phyloP scores from a whole-genome alignment of 148 eudicot genomes.

The Vaccinium macrocarpon region DNA sequence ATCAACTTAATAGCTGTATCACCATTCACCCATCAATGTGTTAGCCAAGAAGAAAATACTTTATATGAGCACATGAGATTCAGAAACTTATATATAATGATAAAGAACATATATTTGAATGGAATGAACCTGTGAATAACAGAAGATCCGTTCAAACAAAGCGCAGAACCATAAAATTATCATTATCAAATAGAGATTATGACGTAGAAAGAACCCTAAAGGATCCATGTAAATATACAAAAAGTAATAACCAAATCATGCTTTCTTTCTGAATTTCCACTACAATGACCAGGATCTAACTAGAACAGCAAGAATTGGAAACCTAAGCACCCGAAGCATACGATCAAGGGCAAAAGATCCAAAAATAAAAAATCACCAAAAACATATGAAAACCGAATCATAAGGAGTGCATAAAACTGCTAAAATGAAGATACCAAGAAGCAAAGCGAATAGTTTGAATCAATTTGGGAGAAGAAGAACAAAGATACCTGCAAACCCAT shows the following conservation, averaged over 20 bases:
- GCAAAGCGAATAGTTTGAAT: not conserved
- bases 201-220: not conserved
- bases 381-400: not conserved
- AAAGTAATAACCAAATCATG: not conserved
- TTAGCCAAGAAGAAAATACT: not conserved
- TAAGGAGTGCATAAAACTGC: not conserved
- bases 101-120: not conserved
- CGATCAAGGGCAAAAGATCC: not conserved
- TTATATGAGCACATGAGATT: not conserved
- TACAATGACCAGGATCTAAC: not conserved
- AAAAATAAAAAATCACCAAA: not conserved
- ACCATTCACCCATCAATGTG: not conserved
- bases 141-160: not conserved
- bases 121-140: not conserved
- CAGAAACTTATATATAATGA: not conserved
- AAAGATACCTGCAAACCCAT: constrained; percentile 14
- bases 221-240: not conserved
- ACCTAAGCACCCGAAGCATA: constrained; percentile 3
- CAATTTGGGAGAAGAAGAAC: not conserved
- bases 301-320: not conserved
- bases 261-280: not conserved
- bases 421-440: not conserved
- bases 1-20: not conserved
- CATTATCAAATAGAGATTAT: not conserved
- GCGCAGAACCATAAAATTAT: too few species aligned